Conservation (phyloP, 2,329 filamentous ascomycete genomes). For the Aschersonia sp. region DNA sequence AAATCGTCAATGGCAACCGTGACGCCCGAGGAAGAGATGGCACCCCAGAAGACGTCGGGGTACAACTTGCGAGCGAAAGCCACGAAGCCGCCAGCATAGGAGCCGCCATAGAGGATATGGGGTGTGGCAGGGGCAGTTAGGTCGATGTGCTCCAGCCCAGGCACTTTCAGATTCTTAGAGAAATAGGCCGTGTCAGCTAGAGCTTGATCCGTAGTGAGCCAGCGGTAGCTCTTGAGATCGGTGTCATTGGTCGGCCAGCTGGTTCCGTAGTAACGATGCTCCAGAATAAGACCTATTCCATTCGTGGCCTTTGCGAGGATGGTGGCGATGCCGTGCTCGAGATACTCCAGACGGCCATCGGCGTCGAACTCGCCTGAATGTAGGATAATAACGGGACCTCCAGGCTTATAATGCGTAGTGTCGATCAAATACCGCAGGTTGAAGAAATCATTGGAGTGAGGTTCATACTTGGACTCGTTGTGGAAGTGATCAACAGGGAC, state of each 20-base stretch:
- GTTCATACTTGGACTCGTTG: conserved; percentile 63
- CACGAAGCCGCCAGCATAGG: conserved; percentile 68
- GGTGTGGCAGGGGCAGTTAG: conserved; percentile 41
- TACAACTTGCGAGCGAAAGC: conserved; percentile 66
- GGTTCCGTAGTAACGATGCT: conserved; percentile 77
- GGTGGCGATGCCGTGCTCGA: conserved; percentile 66
- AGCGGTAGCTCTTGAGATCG: conserved; percentile 55
- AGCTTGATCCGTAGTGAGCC: conserved; percentile 72
- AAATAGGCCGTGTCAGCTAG: conserved; percentile 74
- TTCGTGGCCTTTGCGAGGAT: conserved; percentile 56
- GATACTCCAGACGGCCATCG: conserved; percentile 46
- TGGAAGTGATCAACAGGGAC: conserved; percentile 69
- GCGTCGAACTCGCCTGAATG: conserved; percentile 57
- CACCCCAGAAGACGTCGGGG: conserved; percentile 63
- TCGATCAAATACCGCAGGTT: conserved; percentile 75
- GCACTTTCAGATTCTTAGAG: conserved; percentile 55
- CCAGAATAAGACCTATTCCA: conserved; percentile 67
- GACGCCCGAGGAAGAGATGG: conserved; percentile 70
- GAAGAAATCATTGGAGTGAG: conserved; percentile 56
- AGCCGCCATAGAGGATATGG: conserved; percentile 72
- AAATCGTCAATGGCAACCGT: conserved; percentile 66
- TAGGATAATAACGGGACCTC: conserved; percentile 70
- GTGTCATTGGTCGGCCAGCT: conserved; percentile 58
- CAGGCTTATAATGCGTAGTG: conserved; percentile 55
- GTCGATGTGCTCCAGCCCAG: conserved; percentile 39